Conservation (phyloP, 1,284 basidiomycete genomes). For the Phenoliferia sp. region DNA sequence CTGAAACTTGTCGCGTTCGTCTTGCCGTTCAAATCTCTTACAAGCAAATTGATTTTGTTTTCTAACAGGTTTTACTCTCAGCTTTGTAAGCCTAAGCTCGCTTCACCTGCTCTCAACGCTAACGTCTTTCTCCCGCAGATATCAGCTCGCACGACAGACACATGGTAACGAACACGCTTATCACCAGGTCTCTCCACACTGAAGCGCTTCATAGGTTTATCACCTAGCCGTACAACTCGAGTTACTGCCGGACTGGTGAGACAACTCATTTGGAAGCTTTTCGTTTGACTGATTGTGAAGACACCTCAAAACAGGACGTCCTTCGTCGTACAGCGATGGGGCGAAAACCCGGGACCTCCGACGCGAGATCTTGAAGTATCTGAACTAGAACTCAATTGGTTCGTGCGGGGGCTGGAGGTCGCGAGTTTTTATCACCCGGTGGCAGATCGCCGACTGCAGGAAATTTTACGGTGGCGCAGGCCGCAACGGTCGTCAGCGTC, state of each 20-base stretch:
- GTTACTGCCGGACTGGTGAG: constrained; percentile 10
- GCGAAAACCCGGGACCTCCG: constrained; percentile 7
- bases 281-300: not conserved
- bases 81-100: not conserved
- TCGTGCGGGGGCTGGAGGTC: constrained; percentile 5
- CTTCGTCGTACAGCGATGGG: constrained; percentile 14
- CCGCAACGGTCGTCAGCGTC: too few species aligned
- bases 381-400: constrained; percentile 25
- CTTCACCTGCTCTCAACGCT: not conserved
- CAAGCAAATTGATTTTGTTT: too few species aligned
- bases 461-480: constrained; percentile 1
- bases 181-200: too few species aligned
- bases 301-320: constrained; percentile 14
- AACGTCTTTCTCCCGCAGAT: not conserved
- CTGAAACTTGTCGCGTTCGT: constrained; percentile 11
- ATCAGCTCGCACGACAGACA: constrained; percentile 2
- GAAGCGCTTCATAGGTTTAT: too few species aligned
- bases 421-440: constrained; percentile 20
- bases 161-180: too few species aligned
- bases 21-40: not conserved
- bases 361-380: constrained; percentile 5
- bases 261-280: too few species aligned
- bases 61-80: constrained; percentile 9
- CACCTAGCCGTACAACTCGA: constrained; percentile 25
- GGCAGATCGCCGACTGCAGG: constrained; percentile 8